Evolutionary conservation across 805 yeast genomes (phyloP).

Genomic region (Kluyveromyces aestuarii): DNA sequence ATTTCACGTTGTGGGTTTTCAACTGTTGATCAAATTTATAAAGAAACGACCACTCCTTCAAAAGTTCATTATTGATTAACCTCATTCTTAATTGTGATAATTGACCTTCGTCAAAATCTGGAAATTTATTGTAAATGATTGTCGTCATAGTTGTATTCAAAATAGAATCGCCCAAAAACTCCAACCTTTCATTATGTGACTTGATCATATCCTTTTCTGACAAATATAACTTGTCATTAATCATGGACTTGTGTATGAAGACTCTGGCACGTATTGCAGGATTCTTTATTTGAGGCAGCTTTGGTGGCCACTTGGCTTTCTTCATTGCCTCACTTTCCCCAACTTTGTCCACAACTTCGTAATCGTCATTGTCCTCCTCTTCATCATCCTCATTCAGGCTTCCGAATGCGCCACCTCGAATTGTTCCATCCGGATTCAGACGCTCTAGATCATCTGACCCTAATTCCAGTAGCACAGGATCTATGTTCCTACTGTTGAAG

Average conservation of each 20-base stretch:
- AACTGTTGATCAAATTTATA: slow-evolving; percentile 60
- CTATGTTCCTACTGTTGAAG: slow-evolving; percentile 8
- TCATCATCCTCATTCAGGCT: slow-evolving; percentile 8
- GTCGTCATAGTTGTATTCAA: slow-evolving; percentile 64
- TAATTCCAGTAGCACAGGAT: slow-evolving; percentile 16
- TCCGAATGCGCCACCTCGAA: slow-evolving; percentile 3
- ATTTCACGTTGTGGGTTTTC: slow-evolving; percentile 37
- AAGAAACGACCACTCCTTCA: slow-evolving; percentile 58
- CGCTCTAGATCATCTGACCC: slow-evolving; percentile 12
- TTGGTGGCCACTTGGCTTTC: slow-evolving; percentile 45
- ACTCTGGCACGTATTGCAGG: slow-evolving; percentile 56
- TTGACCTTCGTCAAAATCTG: slow-evolving; percentile 71
- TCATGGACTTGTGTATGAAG: slow-evolving; percentile 71
- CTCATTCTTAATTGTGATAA: slow-evolving; percentile 61
- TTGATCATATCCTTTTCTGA: slow-evolving; percentile 48
- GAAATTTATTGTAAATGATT: slow-evolving; percentile 56
- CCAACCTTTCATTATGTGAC: slow-evolving; percentile 77
- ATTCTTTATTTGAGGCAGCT: slow-evolving; percentile 57
- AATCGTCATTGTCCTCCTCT: slow-evolving; percentile 26
- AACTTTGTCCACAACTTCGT: slow-evolving; percentile 14
- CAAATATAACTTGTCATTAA: slow-evolving; percentile 48
- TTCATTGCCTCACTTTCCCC: slow-evolving; percentile 3
- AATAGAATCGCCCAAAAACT: slow-evolving; percentile 85
- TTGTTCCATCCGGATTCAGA: slow-evolving; percentile 7
- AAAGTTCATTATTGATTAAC: slow-evolving; percentile 62